Evolutionary conservation across 257 asterid genomes (phyloP).

Genomic region (Scutellaria barbata): DNA sequence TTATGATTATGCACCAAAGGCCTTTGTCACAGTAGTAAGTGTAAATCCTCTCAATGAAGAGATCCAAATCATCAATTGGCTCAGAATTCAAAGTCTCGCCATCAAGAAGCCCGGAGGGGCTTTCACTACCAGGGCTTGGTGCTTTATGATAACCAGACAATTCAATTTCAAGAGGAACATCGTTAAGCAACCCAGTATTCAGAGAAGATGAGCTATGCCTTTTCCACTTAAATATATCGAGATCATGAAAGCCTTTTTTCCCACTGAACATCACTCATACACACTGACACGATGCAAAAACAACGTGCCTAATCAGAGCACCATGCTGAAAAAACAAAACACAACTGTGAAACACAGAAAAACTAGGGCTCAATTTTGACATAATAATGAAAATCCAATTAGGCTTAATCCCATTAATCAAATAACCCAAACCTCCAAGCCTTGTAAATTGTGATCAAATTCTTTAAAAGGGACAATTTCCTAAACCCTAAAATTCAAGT

Average conservation of each 20-base stretch:
- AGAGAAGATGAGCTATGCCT: constrained; percentile 63
- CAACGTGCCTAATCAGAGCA: constrained; percentile 47
- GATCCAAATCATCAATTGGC: constrained; percentile 84
- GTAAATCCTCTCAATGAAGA: constrained; percentile 91
- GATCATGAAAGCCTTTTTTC: constrained; percentile 61
- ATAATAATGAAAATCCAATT: no score
- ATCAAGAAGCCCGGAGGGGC: constrained; percentile 96
- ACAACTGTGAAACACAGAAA: background rate
- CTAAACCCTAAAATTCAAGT: no score
- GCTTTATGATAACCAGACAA: constrained; percentile 79
- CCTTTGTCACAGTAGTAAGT: constrained; percentile 93
- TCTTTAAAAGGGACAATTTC: no score
- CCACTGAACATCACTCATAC: constrained; percentile 88
- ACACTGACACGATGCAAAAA: constrained; percentile 50
- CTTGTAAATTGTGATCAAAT: no score
- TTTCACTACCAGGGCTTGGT: constrained; percentile 86
- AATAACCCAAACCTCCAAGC: no score
- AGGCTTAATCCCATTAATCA: no score
- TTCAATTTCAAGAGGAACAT: constrained; percentile 73
- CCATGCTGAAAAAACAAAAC: constrained; percentile 41
- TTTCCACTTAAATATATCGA: constrained; percentile 77
- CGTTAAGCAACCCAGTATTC: constrained; percentile 66
- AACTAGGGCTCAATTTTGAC: no score
- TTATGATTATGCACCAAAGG: constrained; percentile 91
- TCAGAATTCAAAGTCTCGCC: constrained; percentile 71